Percentiles rank a stretch among this genome's conserved stretches.
phyloP scores from a whole-genome alignment of 129 eudicot genomes.

The Pseudognaphalium luteoalbum region DNA sequence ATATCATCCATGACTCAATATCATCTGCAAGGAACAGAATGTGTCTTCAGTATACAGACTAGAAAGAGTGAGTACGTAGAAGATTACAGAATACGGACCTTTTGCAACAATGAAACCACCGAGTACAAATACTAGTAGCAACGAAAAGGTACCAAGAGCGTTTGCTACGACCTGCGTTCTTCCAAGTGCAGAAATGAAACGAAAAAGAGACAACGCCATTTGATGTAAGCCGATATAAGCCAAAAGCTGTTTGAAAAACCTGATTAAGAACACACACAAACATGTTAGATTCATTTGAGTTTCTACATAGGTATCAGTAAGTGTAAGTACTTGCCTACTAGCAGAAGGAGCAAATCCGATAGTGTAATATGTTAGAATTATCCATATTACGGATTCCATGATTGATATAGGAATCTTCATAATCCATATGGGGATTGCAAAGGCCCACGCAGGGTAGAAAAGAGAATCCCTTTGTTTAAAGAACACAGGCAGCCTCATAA shows the following conservation, averaged over 20 bases:
- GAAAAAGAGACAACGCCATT: constrained; percentile 26
- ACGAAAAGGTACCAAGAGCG: constrained; percentile 14
- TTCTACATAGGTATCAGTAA: background rate
- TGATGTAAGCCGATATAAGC: constrained; percentile 22
- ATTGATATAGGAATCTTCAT: constrained; percentile 23
- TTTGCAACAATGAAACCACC: constrained; percentile 24
- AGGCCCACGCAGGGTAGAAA: constrained; percentile 24
- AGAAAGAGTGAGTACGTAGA: background rate
- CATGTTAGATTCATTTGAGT: constrained; percentile 4
- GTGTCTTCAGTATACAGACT: background rate
- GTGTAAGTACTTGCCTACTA: constrained; percentile 1
- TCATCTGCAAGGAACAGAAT: constrained; percentile 11
- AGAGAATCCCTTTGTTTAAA: constrained; percentile 23
- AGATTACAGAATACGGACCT: background rate
- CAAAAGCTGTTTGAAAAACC: constrained; percentile 27
- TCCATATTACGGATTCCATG: constrained; percentile 23
- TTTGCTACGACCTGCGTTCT: constrained; percentile 23
- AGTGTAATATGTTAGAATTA: constrained; percentile 26
- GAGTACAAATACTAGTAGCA: constrained; percentile 18
- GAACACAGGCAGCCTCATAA: constrained; percentile 28
- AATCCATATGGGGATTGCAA: constrained; percentile 23
- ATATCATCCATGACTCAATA: constrained; percentile 20
- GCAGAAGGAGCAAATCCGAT: constrained; percentile 26
- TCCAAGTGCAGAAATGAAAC: constrained; percentile 20
- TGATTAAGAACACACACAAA: background rate